Percentiles rank a stretch among this genome's conserved stretches.
Conservation (phyloP, 2,329 filamentous ascomycete genomes). For the Aspergillus sp. region DNA sequence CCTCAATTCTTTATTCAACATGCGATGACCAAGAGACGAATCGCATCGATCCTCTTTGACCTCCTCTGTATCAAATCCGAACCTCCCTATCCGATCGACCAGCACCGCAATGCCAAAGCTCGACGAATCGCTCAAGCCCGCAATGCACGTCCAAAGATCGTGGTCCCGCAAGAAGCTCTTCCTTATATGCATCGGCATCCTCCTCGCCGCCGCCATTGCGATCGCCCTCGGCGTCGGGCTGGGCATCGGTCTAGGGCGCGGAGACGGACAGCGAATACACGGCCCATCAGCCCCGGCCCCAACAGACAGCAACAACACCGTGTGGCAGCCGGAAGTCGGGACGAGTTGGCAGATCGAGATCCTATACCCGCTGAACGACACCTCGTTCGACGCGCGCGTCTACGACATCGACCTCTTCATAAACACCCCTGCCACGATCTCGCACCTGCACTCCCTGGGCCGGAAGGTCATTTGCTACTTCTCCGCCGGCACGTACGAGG, state of each 20-base stretch:
- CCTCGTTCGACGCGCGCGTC: slow-evolving; percentile 44
- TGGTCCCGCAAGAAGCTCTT: slow-evolving; percentile 28
- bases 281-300: slow-evolving; percentile 5
- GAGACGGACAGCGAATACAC: slow-evolving; percentile 16
- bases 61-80: too few species aligned
- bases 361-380: slow-evolving; percentile 29
- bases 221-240: slow-evolving; percentile 51
- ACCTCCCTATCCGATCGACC: too few species aligned
- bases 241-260: slow-evolving; percentile 42
- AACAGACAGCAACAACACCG: slow-evolving; percentile 10
- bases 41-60: too few species aligned
- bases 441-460: slow-evolving; percentile 39
- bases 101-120: too few species aligned
- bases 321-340: slow-evolving; percentile 47
- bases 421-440: slow-evolving; percentile 40
- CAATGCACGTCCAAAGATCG: slow-evolving; percentile 14
- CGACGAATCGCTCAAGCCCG: too few species aligned
- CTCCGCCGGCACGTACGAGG: slow-evolving; percentile 60
- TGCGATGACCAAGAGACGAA: too few species aligned
- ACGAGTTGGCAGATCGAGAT: slow-evolving; percentile 56
- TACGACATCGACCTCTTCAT: slow-evolving; percentile 56
- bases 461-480: slow-evolving; percentile 67
- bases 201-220: slow-evolving; percentile 39
- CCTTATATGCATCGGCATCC: slow-evolving; percentile 14
- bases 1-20: too few species aligned